phyloP scores from a whole-genome alignment of 2,329 filamentous ascomycete genomes.

The Hypomyces rosellus region DNA sequence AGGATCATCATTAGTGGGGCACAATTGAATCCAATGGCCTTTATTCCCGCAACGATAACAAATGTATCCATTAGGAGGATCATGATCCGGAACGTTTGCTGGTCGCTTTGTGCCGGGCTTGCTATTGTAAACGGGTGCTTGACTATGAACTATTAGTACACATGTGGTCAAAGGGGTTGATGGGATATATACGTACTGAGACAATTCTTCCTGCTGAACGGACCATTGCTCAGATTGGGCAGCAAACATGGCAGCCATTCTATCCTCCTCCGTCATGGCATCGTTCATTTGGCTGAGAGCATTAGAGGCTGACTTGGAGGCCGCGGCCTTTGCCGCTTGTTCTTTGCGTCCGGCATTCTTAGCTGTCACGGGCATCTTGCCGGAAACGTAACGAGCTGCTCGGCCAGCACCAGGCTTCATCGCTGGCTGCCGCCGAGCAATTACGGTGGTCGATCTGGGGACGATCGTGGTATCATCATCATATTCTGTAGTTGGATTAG shows the following conservation, averaged over 20 bases:
- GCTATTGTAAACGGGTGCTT: conserved; percentile 48
- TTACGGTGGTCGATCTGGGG: conserved; percentile 86
- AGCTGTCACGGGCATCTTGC: conserved; percentile 86
- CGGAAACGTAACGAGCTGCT: conserved; percentile 90
- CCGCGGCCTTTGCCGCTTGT: conserved; percentile 50
- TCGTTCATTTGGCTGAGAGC: conserved; percentile 62
- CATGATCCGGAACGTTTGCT: conserved; percentile 79
- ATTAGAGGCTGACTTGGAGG: conserved; percentile 50
- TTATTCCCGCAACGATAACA: conserved; percentile 96
- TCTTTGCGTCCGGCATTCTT: conserved; percentile 70
- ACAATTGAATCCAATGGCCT: conserved; percentile 98
- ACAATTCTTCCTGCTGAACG: conserved; percentile 87
- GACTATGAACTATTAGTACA: conserved; percentile 32
- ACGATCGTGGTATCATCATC: conserved; percentile 98
- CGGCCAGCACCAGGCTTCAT: conserved; percentile 79
- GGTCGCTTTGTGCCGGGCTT: conserved; percentile 59
- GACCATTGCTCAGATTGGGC: conserved; percentile 89
- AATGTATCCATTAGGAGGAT: conserved; percentile 87
- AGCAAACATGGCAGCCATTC: conserved; percentile 85
- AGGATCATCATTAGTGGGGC: conserved; percentile 96
- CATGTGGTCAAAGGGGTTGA: not conserved
- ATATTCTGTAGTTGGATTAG: conserved; percentile 60
- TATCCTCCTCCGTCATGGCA: conserved; percentile 88
- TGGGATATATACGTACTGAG: conserved; percentile 51
- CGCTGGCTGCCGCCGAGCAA: conserved; percentile 80